Evolutionary conservation across 257 asterid genomes (phyloP).

Genomic region (Nicotiana attenuata): DNA sequence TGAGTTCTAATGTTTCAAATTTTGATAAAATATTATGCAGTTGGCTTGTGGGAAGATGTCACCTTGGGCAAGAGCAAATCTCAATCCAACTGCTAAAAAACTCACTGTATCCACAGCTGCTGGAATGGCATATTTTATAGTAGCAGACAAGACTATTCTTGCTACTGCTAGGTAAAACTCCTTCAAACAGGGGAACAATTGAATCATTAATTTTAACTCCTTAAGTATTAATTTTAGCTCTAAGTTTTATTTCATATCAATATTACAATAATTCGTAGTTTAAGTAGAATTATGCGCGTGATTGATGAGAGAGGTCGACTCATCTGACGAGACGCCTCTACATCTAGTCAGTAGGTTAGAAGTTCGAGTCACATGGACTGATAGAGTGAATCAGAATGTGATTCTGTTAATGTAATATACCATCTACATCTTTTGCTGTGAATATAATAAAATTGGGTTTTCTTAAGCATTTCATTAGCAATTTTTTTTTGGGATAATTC

Average conservation of each 20-base stretch:
- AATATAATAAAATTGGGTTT: neutral
- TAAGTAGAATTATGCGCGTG: neutral
- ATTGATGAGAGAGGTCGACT: no score
- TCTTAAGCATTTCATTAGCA: no score
- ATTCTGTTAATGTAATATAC: neutral
- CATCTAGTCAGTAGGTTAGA: no score
- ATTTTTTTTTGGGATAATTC: no score
- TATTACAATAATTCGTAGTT: neutral
- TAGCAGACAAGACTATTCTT: constrained; percentile 83
- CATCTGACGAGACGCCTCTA: no score
- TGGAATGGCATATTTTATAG: constrained; percentile 88
- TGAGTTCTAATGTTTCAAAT: no score
- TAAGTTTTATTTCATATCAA: neutral
- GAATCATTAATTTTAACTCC: neutral
- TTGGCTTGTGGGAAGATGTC: constrained; percentile 64
- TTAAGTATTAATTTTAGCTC: neutral
- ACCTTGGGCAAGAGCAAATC: constrained; percentile 88
- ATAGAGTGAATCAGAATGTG: neutral
- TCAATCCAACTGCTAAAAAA: constrained; percentile 88
- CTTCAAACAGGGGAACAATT: constrained; percentile 23
- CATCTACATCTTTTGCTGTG: neutral
- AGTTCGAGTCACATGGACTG: no score
- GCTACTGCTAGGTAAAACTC: constrained; percentile 75
- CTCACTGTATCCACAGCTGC: constrained; percentile 64
- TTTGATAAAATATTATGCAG: constrained; percentile 26